Conservation (phyloP, 2,329 filamentous ascomycete species). For the Colletotrichum sublineola region DNA sequence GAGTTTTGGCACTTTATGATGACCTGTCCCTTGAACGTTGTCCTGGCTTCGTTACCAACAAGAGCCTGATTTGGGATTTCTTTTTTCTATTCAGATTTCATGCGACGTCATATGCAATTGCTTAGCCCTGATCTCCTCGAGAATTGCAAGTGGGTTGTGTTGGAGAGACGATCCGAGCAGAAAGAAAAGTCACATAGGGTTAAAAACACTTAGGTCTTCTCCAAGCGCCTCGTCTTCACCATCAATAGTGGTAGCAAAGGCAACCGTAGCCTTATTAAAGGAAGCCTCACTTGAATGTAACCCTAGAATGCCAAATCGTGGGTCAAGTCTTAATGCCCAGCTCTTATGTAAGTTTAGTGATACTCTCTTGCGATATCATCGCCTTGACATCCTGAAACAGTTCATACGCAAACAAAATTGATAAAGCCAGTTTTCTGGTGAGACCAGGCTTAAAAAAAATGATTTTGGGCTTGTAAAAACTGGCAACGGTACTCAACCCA, state of each 20-base stretch:
- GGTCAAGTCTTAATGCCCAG: no score
- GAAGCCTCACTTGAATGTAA: background rate
- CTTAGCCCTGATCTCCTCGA: fast-evolving
- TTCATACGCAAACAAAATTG: no score
- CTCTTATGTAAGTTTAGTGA: no score
- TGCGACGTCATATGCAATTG: background rate
- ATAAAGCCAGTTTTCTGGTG: no score
- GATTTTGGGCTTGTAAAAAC: no score
- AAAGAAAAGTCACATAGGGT: background rate
- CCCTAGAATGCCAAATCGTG: no score
- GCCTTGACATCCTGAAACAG: no score
- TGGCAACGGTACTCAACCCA: no score
- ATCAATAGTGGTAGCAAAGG: slow-evolving; percentile 22
- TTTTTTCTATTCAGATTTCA: background rate
- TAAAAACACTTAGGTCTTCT: slow-evolving; percentile 12
- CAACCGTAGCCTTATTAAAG: slow-evolving; percentile 24
- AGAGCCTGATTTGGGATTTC: background rate
- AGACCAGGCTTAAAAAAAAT: no score
- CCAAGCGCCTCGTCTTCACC: slow-evolving; percentile 34
- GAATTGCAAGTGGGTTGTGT: background rate
- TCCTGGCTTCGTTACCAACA: background rate
- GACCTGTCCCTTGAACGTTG: background rate
- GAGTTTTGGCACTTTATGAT: background rate
- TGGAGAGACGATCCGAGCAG: background rate
- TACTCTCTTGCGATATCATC: no score